A percentile compares a stretch with the other conserved stretches of the same genome.
phyloP scores from a whole-genome alignment of 352 stramenopile genomes.

The Globisporangium paddicum region DNA sequence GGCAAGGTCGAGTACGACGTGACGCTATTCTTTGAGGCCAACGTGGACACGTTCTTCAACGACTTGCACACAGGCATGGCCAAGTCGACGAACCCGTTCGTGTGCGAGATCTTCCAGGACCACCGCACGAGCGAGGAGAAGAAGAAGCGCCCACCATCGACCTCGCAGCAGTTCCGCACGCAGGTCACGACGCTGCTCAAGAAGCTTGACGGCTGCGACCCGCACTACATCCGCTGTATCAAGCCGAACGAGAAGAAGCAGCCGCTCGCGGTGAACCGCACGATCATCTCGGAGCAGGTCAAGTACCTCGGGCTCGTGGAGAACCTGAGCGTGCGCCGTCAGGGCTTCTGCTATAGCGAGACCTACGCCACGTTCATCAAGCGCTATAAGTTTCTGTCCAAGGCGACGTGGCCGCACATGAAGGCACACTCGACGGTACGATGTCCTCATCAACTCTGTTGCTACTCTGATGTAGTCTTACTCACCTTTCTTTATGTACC shows the following conservation, averaged over 20 bases:
- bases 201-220: conserved; percentile 84
- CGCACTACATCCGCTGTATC: conserved; percentile 90
- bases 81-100: conserved; percentile 63
- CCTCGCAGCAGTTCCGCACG: conserved; percentile 76
- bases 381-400: conserved; percentile 82
- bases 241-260: conserved; percentile 88
- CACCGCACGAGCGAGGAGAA: conserved; percentile 73
- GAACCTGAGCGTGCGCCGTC: conserved; percentile 77
- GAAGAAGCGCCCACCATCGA: conserved; percentile 80
- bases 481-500: not conserved
- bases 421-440: conserved; percentile 55
- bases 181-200: conserved; percentile 80
- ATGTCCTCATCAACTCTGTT: not conserved
- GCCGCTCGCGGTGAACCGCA: conserved; percentile 60
- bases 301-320: conserved; percentile 80
- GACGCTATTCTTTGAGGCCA: conserved; percentile 81
- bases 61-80: conserved; percentile 72
- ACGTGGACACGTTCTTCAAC: conserved; percentile 85
- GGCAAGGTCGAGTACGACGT: conserved; percentile 86
- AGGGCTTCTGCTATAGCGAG: conserved; percentile 83
- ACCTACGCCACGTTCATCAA: conserved; percentile 79
- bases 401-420: conserved; percentile 61
- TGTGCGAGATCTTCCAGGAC: conserved; percentile 80
- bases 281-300: conserved; percentile 71
- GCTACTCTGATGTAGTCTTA: not conserved